phyloP scores from a whole-genome alignment of 2,329 filamentous ascomycete genomes.

The Plectosphaerella cucumerina region DNA sequence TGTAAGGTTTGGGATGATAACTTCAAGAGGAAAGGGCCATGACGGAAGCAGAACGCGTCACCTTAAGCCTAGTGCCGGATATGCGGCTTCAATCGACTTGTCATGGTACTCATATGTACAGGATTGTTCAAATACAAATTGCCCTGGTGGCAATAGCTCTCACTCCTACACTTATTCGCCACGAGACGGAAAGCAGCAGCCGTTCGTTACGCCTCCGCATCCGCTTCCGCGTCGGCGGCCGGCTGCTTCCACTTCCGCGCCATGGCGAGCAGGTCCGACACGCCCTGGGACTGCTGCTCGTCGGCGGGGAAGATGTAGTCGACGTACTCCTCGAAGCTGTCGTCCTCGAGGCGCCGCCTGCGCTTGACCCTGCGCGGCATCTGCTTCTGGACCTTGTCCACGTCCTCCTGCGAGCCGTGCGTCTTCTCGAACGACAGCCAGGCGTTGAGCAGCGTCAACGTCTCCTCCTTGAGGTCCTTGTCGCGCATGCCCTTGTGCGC shows the following conservation, averaged over 20 bases:
- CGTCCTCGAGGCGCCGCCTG: slow-evolving; percentile 85
- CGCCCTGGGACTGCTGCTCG: slow-evolving; percentile 77
- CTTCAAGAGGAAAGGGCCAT: too few species aligned
- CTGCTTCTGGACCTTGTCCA: slow-evolving; percentile 81
- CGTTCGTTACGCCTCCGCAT: too few species aligned
- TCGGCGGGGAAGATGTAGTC: slow-evolving; percentile 97
- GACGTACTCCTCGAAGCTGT: slow-evolving; percentile 92
- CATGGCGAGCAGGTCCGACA: slow-evolving; percentile 79
- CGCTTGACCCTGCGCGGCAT: slow-evolving; percentile 95
- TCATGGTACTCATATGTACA: not conserved
- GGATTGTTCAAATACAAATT: not conserved
- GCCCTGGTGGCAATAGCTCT: not conserved
- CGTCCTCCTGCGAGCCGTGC: slow-evolving; percentile 71
- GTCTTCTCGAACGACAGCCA: slow-evolving; percentile 91
- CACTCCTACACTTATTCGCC: not conserved
- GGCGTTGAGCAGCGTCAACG: slow-evolving; percentile 85
- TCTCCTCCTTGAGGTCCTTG: slow-evolving; percentile 85
- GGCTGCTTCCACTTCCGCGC: slow-evolving; percentile 84
- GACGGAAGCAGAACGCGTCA: not conserved
- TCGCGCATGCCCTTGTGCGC: slow-evolving; percentile 86
- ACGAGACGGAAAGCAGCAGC: not conserved
- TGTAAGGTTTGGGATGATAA: too few species aligned
- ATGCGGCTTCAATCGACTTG: not conserved
- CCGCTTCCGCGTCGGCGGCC: slow-evolving; percentile 25
- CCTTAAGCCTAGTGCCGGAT: not conserved